Percentiles rank a stretch among this genome's conserved stretches.
Evolutionary conservation across 2,329 filamentous ascomycete species (phyloP).

Genomic region (Aspergillus pseudoterreus): DNA sequence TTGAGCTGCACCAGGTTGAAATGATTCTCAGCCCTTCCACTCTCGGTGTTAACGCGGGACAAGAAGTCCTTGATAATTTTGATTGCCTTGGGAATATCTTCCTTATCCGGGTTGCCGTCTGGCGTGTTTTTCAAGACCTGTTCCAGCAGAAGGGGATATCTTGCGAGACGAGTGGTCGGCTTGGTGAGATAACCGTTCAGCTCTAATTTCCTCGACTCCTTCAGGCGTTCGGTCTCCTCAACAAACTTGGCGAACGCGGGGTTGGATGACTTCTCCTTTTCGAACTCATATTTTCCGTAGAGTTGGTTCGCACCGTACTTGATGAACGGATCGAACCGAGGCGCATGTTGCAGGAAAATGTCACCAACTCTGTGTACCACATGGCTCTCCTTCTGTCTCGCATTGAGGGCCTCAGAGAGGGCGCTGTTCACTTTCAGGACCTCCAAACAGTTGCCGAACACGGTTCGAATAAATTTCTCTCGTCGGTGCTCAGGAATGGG

Average conservation of each 20-base stretch:
- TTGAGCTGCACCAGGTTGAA: slow-evolving; percentile 93
- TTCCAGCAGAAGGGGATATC: slow-evolving; percentile 88
- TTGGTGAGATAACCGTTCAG: slow-evolving; percentile 97
- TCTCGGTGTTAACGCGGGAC: slow-evolving; percentile 86
- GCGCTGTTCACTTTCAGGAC: slow-evolving; percentile 88
- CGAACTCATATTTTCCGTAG: slow-evolving; percentile 96
- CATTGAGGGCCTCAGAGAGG: slow-evolving; percentile 82
- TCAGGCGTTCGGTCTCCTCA: slow-evolving; percentile 91
- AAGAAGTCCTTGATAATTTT: slow-evolving; percentile 82
- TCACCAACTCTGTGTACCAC: slow-evolving; percentile 89
- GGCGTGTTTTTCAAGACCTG: slow-evolving; percentile 89
- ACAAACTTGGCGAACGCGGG: slow-evolving; percentile 84
- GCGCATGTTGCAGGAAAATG: slow-evolving; percentile 88
- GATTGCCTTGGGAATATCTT: slow-evolving; percentile 88
- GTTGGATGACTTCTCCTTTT: slow-evolving; percentile 88
- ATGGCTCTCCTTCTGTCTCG: slow-evolving; percentile 83
- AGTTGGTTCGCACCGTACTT: slow-evolving; percentile 93
- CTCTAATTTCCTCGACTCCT: slow-evolving; percentile 94
- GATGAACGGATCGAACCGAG: slow-evolving; percentile 93
- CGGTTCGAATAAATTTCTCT: slow-evolving; percentile 86
- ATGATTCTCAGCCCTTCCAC: slow-evolving; percentile 94
- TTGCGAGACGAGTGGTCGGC: slow-evolving; percentile 87
- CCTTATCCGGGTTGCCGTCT: slow-evolving; percentile 81
- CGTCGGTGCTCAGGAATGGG: slow-evolving; percentile 84
- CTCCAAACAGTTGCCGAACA: slow-evolving; percentile 95